Evolutionary conservation across 306 rosid species (phyloP), one percentile per base, ranked within the genome.

Genomic region (Dicorynia guianensis): DNA sequence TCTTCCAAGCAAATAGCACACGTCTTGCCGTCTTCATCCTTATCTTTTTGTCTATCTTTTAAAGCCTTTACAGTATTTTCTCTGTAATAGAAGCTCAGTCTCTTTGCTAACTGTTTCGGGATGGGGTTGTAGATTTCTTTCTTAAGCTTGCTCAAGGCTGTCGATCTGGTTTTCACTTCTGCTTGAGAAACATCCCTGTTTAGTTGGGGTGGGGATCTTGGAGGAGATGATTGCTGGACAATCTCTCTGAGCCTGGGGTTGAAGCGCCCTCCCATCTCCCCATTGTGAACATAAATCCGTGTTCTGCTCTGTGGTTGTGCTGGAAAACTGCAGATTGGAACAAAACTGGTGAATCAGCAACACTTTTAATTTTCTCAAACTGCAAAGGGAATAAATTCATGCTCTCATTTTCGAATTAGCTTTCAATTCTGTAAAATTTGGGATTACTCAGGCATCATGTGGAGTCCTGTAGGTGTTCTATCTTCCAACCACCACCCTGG

Each of bases 1-100:
- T 94, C 95, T 44, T 94, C 98, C 76, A 91, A 81, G 85, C 97
- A 94, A 75, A 92, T 19, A 14, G 90, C 43, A 69, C 98, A 92
- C 18, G 81, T 75, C 75, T 84, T 88, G 0, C 90, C 82, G 5
- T 85, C 88, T 73, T 87, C 93, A 5, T 86, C 87, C 44, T 9
- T 30, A 9, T 47, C 44, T 42, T 56, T 67, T 1, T 67, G 72
- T 35, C 5, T 35, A 44, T 63, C 73, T 6, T 79, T 63, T 57
- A 74, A 69, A 35, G 49, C 56, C 44, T 53, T 33, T 10, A 9
- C 35, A 42, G 58, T 55, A 0, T 66, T 72, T 70, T 83, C 87
- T 63, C 85, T 83, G 69, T 82, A 83, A 67, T 85, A 85, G 33
- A 76, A 71, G 75, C 80, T 81, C 62, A 83, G 63, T 12, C 59